A percentile compares a stretch with the other conserved stretches of the same genome.
Evolutionary conservation across 306 rosid species (phyloP).

Genomic region (Quercus bicolor): DNA sequence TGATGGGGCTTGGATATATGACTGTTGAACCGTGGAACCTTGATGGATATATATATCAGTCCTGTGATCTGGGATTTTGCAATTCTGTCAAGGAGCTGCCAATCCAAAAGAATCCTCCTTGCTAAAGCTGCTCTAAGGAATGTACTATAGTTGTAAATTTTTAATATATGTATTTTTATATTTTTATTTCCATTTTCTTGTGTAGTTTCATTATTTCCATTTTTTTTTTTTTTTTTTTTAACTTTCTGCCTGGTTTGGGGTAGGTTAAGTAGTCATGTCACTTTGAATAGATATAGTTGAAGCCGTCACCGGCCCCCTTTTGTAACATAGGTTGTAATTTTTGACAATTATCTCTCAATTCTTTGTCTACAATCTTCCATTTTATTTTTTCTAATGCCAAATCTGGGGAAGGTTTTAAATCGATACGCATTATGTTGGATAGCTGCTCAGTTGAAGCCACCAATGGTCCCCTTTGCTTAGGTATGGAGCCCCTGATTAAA

Average conservation of each 20-base stretch:
- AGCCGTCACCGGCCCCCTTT: neutral
- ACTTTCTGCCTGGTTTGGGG: constrained; percentile 6
- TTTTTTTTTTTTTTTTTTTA: constrained; percentile 26
- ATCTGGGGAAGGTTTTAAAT: too few relatives aligned
- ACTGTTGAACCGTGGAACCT: constrained; percentile 21
- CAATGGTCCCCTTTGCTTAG: too few relatives aligned
- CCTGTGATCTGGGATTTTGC: neutral
- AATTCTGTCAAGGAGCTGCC: constrained; percentile 2
- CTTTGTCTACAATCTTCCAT: too few relatives aligned
- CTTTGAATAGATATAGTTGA: constrained; percentile 5
- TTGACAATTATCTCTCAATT: too few relatives aligned
- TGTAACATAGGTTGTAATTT: neutral
- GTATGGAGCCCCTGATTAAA: too few relatives aligned
- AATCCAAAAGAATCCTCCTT: constrained; percentile 16
- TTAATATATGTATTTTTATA: neutral
- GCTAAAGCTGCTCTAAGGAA: constrained; percentile 24
- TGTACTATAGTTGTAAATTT: constrained; percentile 28
- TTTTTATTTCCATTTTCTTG: constrained; percentile 6
- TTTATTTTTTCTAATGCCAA: too few relatives aligned
- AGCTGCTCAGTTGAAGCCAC: too few relatives aligned
- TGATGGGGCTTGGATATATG: constrained; percentile 15
- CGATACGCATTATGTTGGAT: too few relatives aligned
- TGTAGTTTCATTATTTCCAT: constrained; percentile 45
- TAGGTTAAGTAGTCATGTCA: neutral
- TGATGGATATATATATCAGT: neutral